Conservation (phyloP, 805 yeast species). For the Lipomyces starkeyi region DNA sequence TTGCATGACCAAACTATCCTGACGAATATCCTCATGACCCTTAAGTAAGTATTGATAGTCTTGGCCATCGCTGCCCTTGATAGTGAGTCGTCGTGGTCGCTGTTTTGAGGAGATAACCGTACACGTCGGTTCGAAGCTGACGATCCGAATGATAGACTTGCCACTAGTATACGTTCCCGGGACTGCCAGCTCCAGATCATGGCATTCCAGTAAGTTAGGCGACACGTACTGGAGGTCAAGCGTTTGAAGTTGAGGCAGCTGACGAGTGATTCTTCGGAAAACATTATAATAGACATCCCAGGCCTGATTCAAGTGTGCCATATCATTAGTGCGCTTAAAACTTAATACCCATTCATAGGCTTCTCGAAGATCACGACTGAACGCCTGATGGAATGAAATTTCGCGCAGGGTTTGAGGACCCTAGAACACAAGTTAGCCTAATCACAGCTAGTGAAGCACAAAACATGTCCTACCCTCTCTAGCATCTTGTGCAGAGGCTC, state of each 20-base stretch:
- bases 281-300: slow-evolving; percentile 97
- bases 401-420: slow-evolving; percentile 93
- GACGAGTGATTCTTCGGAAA: slow-evolving; percentile 87
- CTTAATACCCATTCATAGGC: slow-evolving; percentile 93
- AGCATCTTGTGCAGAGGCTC: slow-evolving; percentile 88
- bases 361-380: slow-evolving; percentile 89
- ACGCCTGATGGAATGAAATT: slow-evolving; percentile 88
- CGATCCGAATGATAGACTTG: slow-evolving; percentile 73
- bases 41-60: slow-evolving; percentile 81
- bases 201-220: slow-evolving; percentile 80
- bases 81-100: slow-evolving; percentile 83
- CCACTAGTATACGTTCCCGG: slow-evolving; percentile 94
- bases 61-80: slow-evolving; percentile 90
- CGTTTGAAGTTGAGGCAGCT: slow-evolving; percentile 82
- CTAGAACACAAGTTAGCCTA: not conserved
- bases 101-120: slow-evolving; percentile 93
- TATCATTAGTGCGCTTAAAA: slow-evolving; percentile 82
- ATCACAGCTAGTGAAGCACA: not conserved
- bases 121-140: slow-evolving; percentile 78
- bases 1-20: slow-evolving; percentile 97
- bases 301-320: slow-evolving; percentile 89
- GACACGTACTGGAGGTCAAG: slow-evolving; percentile 92
- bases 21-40: slow-evolving; percentile 98
- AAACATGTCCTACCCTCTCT: slow-evolving; percentile 55
- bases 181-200: slow-evolving; percentile 81